Conservation (phyloP, 768 basidiomycete genomes). For the Strobilomyces dryophilus region DNA sequence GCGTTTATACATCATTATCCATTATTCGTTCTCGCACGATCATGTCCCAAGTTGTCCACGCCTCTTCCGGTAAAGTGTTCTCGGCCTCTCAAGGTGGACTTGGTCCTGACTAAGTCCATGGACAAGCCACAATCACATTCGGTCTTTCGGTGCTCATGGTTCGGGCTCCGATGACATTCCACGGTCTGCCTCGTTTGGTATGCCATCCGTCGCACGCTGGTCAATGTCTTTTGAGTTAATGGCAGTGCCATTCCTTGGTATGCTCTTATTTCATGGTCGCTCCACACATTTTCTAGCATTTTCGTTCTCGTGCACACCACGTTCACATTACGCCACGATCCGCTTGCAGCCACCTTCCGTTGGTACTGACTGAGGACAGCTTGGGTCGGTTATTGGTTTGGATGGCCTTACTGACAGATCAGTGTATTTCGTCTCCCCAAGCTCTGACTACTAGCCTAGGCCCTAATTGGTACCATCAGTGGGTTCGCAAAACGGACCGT, state of each 20-base stretch:
- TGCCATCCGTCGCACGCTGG: slow-evolving; percentile 12
- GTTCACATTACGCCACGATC: slow-evolving; percentile 16
- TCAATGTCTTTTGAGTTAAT: slow-evolving; percentile 7
- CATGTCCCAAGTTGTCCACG: slow-evolving; percentile 8
- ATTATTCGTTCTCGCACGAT: slow-evolving; percentile 12
- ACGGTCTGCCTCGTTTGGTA: slow-evolving; percentile 21
- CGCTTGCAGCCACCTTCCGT: not conserved
- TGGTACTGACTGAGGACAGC: not conserved
- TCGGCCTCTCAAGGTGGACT: not conserved
- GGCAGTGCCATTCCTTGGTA: slow-evolving; percentile 6
- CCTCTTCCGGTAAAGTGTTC: slow-evolving; percentile 6
- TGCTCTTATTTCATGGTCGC: slow-evolving; percentile 6
- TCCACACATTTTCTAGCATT: slow-evolving; percentile 17
- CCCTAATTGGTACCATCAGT: slow-evolving; percentile 6
- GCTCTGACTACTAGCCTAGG: slow-evolving; percentile 18
- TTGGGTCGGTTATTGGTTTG: slow-evolving; percentile 6
- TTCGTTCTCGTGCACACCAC: slow-evolving; percentile 4
- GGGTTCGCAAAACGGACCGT: slow-evolving; percentile 16
- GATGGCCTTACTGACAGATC: slow-evolving; percentile 4
- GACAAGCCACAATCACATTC: slow-evolving; percentile 8
- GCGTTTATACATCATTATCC: slow-evolving; percentile 25
- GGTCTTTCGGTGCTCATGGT: slow-evolving; percentile 11
- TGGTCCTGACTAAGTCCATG: slow-evolving; percentile 21
- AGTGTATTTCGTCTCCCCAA: slow-evolving; percentile 12
- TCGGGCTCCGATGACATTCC: slow-evolving; percentile 7